Conservation (phyloP, 73 alveolate genomes). For the Uronychia binucleata region DNA sequence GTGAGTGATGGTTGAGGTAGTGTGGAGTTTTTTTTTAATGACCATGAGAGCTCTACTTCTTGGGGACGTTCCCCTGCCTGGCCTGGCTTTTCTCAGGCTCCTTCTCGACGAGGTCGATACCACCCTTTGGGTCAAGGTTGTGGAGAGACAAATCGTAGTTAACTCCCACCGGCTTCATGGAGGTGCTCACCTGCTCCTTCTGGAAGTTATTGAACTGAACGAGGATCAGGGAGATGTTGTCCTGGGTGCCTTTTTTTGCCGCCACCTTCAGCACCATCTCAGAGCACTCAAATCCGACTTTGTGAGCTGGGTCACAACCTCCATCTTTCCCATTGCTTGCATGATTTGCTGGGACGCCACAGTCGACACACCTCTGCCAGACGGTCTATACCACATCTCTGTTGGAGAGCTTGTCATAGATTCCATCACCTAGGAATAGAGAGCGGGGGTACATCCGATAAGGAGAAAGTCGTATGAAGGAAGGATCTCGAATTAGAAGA, state of each 20-base stretch:
- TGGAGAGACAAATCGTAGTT: background rate
- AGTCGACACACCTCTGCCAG: constrained; percentile 21
- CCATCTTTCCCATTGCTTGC: background rate
- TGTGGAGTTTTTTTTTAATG: too few relatives aligned
- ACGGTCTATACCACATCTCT: constrained; percentile 63
- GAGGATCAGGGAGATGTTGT: constrained; percentile 75
- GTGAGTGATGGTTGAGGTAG: too few relatives aligned
- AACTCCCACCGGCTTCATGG: background rate
- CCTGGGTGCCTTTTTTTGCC: constrained; percentile 60
- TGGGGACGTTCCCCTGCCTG: too few relatives aligned
- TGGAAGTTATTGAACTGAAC: constrained; percentile 40
- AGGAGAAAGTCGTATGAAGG: constrained; percentile 53
- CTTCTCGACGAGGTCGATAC: too few relatives aligned
- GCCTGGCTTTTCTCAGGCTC: too few relatives aligned
- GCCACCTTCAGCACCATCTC: constrained; percentile 77
- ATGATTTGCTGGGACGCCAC: background rate
- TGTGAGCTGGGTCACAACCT: constrained; percentile 27
- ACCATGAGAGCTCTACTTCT: too few relatives aligned
- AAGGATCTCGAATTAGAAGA: constrained; percentile 27
- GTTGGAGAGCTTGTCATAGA: constrained; percentile 73
- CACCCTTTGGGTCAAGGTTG: background rate
- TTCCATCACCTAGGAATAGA: constrained; percentile 83
- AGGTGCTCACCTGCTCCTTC: background rate
- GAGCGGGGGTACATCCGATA: constrained; percentile 66
- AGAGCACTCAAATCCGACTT: constrained; percentile 66